These are phyloP conservation scores for Coccinonectria pachysandricola DNA, from an alignment of 2,329 filamentous ascomycete genomes.

Conservation along the genomic window DNA sequence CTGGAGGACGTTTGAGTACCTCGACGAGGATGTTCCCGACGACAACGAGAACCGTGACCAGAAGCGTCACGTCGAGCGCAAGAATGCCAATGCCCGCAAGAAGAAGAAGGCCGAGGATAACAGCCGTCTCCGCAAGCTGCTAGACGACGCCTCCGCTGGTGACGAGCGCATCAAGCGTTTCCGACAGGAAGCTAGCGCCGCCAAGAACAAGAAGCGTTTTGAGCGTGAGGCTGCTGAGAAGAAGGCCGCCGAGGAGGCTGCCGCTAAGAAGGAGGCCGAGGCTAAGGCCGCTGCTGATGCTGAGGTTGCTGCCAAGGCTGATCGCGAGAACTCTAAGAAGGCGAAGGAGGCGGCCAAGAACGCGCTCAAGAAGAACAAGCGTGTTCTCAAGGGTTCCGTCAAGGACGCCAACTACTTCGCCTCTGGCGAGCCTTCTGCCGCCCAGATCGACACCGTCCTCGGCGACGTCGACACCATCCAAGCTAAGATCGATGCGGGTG, in stretches of 20 bases:
- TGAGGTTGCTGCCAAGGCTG: slow-evolving; percentile 75
- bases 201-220: slow-evolving; percentile 90
- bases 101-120: slow-evolving; percentile 99
- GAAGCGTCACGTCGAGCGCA: slow-evolving; percentile 95
- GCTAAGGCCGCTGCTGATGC: slow-evolving; percentile 71
- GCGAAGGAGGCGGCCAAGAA: slow-evolving; percentile 98
- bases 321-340: slow-evolving; percentile 82
- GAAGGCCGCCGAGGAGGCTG: slow-evolving; percentile 74
- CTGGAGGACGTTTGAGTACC: slow-evolving; percentile 96
- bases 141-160: slow-evolving; percentile 73
- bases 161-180: slow-evolving; percentile 98
- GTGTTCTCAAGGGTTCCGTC: slow-evolving; percentile 82
- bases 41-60: slow-evolving; percentile 99
- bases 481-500: slow-evolving; percentile 79
- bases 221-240: slow-evolving; percentile 90
- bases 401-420: slow-evolving; percentile 98
- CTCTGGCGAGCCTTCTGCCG: slow-evolving; percentile 60
- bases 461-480: slow-evolving; percentile 80
- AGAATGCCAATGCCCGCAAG: slow-evolving; percentile 94
- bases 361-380: slow-evolving; percentile 99
- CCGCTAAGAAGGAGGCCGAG: slow-evolving; percentile 73
- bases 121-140: slow-evolving; percentile 74
- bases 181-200: slow-evolving; percentile 79
- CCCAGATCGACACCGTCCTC: slow-evolving; percentile 72
- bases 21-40: slow-evolving; percentile 96